Evolutionary conservation across 495 filamentous ascomycete species (phyloP).

Genomic region (Penicillium angulare): DNA sequence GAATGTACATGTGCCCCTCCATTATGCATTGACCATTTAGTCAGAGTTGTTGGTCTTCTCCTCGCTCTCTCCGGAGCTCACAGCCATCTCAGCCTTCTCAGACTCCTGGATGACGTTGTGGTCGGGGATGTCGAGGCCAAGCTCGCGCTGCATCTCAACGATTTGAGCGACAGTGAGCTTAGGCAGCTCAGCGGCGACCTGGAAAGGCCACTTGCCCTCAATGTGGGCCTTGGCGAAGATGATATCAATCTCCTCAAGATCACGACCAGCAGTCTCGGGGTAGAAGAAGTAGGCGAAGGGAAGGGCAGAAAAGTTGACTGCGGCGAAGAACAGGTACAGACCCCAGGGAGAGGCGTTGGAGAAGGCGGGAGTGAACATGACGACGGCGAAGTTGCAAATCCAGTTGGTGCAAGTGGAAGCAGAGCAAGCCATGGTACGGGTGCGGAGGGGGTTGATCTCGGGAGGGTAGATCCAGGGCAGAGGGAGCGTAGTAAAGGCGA

Average conservation of each 20-base stretch:
- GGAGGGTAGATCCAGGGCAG: conserved; percentile 74
- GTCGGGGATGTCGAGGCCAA: conserved; percentile 26
- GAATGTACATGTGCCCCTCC: conserved; percentile 3
- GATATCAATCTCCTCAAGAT: conserved; percentile 71
- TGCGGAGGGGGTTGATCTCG: conserved; percentile 71
- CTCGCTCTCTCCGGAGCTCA: conserved; percentile 29
- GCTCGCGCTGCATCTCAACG: conserved; percentile 25
- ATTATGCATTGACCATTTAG: conserved; percentile 9
- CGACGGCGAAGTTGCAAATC: conserved; percentile 48
- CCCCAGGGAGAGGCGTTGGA: conserved; percentile 29
- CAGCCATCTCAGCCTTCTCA: conserved; percentile 32
- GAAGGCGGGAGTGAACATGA: conserved; percentile 47
- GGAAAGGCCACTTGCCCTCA: conserved; percentile 38
- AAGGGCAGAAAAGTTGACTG: conserved; percentile 64
- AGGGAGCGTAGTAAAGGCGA: conserved; percentile 39
- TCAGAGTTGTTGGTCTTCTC: conserved; percentile 20
- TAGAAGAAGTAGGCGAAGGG: conserved; percentile 68
- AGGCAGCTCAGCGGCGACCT: conserved; percentile 32
- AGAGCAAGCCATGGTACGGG: conserved; percentile 62
- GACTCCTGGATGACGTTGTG: conserved; percentile 12
- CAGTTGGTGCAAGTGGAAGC: conserved; percentile 46
- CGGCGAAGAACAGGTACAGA: conserved; percentile 62
- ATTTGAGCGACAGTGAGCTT: conserved; percentile 39
- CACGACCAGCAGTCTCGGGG: conserved; percentile 64
- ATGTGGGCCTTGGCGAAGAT: conserved; percentile 45